Evolutionary conservation across 495 filamentous ascomycete genomes (phyloP), one percentile per base, ranked within the genome.

Genomic region (Penicillium maclennaniae): DNA sequence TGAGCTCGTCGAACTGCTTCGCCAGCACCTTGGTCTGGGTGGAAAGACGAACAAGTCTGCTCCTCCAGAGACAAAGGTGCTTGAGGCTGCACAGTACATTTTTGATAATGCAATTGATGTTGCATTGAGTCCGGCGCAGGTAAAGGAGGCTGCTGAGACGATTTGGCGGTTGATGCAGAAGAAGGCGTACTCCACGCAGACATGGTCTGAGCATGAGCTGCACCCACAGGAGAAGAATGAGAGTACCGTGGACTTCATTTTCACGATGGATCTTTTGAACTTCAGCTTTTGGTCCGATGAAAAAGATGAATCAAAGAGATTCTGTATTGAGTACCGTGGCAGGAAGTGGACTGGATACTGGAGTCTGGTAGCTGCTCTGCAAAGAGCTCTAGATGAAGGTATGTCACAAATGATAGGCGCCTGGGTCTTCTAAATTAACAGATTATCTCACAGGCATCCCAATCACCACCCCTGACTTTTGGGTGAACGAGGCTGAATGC

Each of bases 51-150:
- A 76, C 4, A 75, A 82, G n/a, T 77, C 65, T n/a, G 67, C 80
- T 37, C 59, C 70, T 1, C 67, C 75, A 27, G 84, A 92, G 51
- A 96, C 89, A 0, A 85, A 85, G 26, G 92, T 97, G 26, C 79
- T 99, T 1, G 79, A 89, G 55, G 79, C 79, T 50, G 92, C 93
- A 27, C 83, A 92, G 70, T 89, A 85, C 72, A 82, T 97, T 56
- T 95, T 88, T 72, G 84, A 95, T 72, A 92, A 97, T 72, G 79
- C 89, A 56, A 92, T 95, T 72, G 93, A 97, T 66, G 89, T 97
- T 25, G 89, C 89, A 10, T 64, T 97, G 20, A 86, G 90, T 68
- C 87, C 88, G 66, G 78, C 80, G 34, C 80, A 84, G 16, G 88
- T 86, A 50, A 93, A 92, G 68, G 79, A 81, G 21, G 92, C 95